Percentiles rank a stretch among this genome's conserved stretches.
Conservation (phyloP, 1,284 basidiomycete genomes). For the Leccinum griseonigrum region DNA sequence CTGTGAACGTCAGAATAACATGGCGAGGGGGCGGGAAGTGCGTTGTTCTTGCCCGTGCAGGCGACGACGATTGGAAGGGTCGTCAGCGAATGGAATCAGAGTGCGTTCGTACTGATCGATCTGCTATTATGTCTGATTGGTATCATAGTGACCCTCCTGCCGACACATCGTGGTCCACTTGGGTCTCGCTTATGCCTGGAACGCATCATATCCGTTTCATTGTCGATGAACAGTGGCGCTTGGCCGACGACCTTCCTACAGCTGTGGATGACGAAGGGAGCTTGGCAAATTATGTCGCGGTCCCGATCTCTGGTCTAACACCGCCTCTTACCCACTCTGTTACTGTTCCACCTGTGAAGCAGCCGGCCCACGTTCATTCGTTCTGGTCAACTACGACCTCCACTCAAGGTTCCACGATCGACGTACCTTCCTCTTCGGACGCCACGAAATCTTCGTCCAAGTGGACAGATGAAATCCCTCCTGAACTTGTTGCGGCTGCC, state of each 20-base stretch:
- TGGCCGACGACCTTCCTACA: conserved; percentile 78
- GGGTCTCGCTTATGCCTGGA: conserved; percentile 74
- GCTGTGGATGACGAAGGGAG: conserved; percentile 95
- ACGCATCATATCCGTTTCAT: conserved; percentile 97
- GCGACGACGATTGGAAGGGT: conserved; percentile 72
- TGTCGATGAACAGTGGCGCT: conserved; percentile 88
- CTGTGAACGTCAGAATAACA: conserved; percentile 52
- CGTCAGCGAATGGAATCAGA: conserved; percentile 59
- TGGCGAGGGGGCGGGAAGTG: conserved; percentile 63
- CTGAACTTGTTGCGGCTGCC: conserved; percentile 75
- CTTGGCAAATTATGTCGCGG: conserved; percentile 89
- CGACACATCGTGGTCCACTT: conserved; percentile 42
- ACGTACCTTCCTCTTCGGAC: conserved; percentile 24
- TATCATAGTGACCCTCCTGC: conserved; percentile 28
- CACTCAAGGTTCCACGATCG: conserved; percentile 30
- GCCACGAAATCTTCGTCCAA: conserved; percentile 34
- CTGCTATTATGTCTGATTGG: conserved; percentile 16
- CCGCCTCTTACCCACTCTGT: conserved; percentile 24
- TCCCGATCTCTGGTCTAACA: conserved; percentile 38
- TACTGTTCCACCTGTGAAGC: conserved; percentile 41
- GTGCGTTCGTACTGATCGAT: conserved; percentile 39
- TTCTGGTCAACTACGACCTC: conserved; percentile 39
- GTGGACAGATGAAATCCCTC: conserved; percentile 80
- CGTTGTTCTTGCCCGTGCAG: conserved; percentile 64
- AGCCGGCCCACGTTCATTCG: conserved; percentile 27